Evolutionary conservation across 169 alveolate species (phyloP).

Genomic region (Plasmodium falciparum): DNA sequence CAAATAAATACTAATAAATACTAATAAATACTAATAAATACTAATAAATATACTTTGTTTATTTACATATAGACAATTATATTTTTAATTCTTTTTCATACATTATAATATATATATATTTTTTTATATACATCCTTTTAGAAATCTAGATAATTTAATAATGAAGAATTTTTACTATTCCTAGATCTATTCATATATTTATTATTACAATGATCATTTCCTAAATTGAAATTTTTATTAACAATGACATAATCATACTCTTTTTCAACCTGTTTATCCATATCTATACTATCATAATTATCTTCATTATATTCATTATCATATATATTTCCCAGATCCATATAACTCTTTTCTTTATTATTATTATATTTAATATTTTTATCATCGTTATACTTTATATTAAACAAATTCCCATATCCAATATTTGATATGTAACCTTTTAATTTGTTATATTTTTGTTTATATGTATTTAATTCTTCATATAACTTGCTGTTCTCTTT

Average conservation of each 20-base stretch:
- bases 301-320: conserved; percentile 10
- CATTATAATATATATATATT: not conserved
- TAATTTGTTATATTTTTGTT: conserved; percentile 46
- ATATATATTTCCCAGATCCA: not conserved
- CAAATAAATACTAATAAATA: not conserved
- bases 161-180: conserved; percentile 35
- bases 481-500: conserved; percentile 60
- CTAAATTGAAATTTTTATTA: conserved; percentile 5
- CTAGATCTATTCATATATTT: conserved; percentile 4
- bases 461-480: conserved; percentile 58
- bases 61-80: not conserved
- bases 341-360: not conserved
- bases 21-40: not conserved
- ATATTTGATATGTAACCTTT: conserved; percentile 65
- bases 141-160: conserved; percentile 56
- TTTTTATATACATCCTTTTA: not conserved
- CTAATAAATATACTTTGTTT: not conserved
- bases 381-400: conserved; percentile 17
- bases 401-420: conserved; percentile 69
- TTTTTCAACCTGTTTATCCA: not conserved
- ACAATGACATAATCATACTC: conserved; percentile 69
- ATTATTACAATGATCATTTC: conserved; percentile 13
- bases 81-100: not conserved
- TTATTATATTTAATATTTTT: conserved; percentile 1
- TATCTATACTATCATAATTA: not conserved